A percentile compares a stretch with the other conserved stretches of the same genome.
Evolutionary conservation across 1,139 yeast species (phyloP).

Genomic region (Taphrina deformans): DNA sequence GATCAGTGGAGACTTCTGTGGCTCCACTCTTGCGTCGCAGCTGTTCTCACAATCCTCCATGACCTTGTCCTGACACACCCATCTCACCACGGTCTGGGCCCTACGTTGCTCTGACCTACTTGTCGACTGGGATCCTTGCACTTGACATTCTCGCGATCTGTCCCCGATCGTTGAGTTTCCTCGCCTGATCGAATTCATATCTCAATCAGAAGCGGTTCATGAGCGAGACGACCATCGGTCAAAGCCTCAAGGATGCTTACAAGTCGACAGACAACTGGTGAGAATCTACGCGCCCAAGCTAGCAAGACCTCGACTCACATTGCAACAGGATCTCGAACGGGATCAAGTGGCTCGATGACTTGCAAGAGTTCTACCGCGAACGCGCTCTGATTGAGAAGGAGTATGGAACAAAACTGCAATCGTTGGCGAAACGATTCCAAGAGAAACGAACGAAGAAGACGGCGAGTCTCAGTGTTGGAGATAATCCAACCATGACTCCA

Average conservation of each 20-base stretch:
- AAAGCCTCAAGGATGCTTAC: conserved; percentile 35
- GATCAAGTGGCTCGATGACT: conserved; percentile 69
- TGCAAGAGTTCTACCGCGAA: conserved; percentile 81
- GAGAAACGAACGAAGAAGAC: conserved; percentile 72
- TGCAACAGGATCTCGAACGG: conserved; percentile 56
- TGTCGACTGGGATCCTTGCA: too few species aligned
- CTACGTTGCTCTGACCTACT: too few species aligned
- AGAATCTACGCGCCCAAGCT: too few species aligned
- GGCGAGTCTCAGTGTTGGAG: conserved; percentile 80
- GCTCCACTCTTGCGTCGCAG: neutral
- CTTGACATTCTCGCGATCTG: neutral
- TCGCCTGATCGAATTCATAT: neutral
- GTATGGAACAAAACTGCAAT: conserved; percentile 66
- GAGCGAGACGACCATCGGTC: conserved; percentile 16
- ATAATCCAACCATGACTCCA: conserved; percentile 84
- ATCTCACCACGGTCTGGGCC: too few species aligned
- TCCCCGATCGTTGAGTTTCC: neutral
- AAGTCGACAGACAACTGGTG: conserved; percentile 37
- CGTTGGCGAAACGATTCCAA: conserved; percentile 67
- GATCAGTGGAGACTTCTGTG: neutral
- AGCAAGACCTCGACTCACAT: too few species aligned
- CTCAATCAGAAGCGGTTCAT: neutral
- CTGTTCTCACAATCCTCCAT: neutral
- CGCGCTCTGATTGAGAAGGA: conserved; percentile 74
- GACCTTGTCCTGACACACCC: neutral